Evolutionary conservation across 2,329 filamentous ascomycete species (phyloP).

Genomic region (Colletotrichum sp.): DNA sequence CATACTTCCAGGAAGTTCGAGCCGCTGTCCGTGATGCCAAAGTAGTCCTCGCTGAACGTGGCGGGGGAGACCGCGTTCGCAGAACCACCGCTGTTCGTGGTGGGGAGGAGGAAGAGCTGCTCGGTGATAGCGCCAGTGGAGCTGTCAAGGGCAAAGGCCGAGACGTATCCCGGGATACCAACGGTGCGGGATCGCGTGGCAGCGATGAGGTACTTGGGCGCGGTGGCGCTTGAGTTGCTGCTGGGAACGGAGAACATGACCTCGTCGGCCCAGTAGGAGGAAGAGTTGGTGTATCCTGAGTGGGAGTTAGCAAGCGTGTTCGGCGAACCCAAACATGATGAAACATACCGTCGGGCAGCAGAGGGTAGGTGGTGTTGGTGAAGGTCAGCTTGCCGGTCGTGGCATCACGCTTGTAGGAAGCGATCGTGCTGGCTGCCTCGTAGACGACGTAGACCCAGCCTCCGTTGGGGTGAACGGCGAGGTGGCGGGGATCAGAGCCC

Average conservation of each 20-base stretch:
- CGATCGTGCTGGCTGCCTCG: slow-evolving; percentile 28
- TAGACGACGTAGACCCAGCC: slow-evolving; percentile 31
- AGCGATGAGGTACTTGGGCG: slow-evolving; percentile 9
- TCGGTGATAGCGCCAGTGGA: slow-evolving; percentile 28
- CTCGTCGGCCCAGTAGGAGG: slow-evolving; percentile 10
- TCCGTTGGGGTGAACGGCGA: slow-evolving; percentile 31
- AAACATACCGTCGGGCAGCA: slow-evolving; percentile 13
- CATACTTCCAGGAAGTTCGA: slow-evolving; percentile 38
- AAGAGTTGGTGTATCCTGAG: slow-evolving; percentile 1
- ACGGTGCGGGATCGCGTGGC: slow-evolving; percentile 16
- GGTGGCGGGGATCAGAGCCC: slow-evolving; percentile 29
- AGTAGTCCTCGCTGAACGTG: slow-evolving; percentile 34
- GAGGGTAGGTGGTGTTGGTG: slow-evolving; percentile 17
- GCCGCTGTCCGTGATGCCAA: slow-evolving; percentile 37
- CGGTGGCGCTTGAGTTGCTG: neutral
- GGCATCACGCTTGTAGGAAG: slow-evolving; percentile 26
- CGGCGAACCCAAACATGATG: neutral
- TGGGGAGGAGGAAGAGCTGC: slow-evolving; percentile 34
- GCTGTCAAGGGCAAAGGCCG: slow-evolving; percentile 31
- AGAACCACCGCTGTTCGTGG: slow-evolving; percentile 35
- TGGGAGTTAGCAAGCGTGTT: neutral
- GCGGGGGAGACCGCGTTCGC: slow-evolving; percentile 38
- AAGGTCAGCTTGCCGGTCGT: neutral
- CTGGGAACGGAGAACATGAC: slow-evolving; percentile 5
- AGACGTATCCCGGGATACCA: slow-evolving; percentile 34